Evolutionary conservation across 495 filamentous ascomycete genomes (phyloP), one percentile per base, ranked within the genome.

Genomic region (Cercophora sp.): DNA sequence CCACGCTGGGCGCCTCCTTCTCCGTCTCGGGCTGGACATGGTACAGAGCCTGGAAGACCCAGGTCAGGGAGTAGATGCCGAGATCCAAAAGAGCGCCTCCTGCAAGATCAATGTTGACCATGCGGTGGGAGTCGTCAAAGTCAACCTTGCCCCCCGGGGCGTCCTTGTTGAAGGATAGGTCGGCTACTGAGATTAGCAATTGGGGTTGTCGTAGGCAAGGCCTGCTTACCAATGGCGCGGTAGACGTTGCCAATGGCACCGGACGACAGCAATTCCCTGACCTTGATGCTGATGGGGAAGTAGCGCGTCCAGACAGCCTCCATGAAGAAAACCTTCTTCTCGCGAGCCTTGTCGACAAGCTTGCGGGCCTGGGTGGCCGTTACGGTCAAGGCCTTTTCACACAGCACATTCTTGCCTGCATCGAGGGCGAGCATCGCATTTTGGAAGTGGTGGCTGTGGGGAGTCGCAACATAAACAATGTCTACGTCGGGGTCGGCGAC

Each of bases 281-380:
- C 70, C 67, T 92, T 82, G 50, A 87, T 79, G 56, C 82, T 86
- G 4, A 92, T 66, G 1, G 92, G 92, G 75, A 96, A 94, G 66
- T 87, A 93, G 19, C 92, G 75, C 32, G 91, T 96, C 92, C 93
- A 96, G 10, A 96, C 88, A 15, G 91, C 91, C 74, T 97, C 92
- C 89, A 96, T 96, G 31, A 97, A 68, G 72, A 96, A 96, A 18
- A 96, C 62, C n/a, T 83, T 81, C 79, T 94, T 95, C 59, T 80
- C 73, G 59, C 73, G 79, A 0, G 93, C 89, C 15, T 80, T 85
- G 45, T 88, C 82, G 46, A 84, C 79, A 13, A 96, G 75, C 54
- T 85, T 85, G 63, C 79, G 81, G 4, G 88, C 75, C 72, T 96
- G 91, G 10, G 82, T 75, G 8, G 89, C 91, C 63, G 88, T 96